phyloP scores from a whole-genome alignment of 2,329 filamentous ascomycete genomes.

The Penicillium sumatraense region DNA sequence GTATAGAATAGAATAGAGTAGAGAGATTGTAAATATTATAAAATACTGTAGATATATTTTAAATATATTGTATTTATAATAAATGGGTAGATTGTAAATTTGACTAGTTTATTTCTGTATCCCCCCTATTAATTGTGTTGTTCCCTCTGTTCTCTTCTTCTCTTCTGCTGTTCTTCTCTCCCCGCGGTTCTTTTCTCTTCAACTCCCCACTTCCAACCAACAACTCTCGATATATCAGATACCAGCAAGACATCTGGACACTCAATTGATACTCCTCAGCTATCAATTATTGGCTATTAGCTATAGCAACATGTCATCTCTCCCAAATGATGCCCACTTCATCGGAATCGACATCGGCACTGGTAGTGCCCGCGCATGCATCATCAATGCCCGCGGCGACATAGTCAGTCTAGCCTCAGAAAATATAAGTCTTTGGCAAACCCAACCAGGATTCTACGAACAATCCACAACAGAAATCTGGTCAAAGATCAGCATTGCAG shows the following conservation, averaged over 20 bases:
- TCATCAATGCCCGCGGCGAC: slow-evolving; percentile 89
- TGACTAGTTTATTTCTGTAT: too few relatives aligned
- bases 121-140: too few relatives aligned
- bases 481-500: slow-evolving; percentile 88
- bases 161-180: too few relatives aligned
- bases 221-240: too few relatives aligned
- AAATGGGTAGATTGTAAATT: too few relatives aligned
- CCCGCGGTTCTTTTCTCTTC: neutral
- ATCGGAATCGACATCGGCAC: slow-evolving; percentile 97
- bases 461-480: slow-evolving; percentile 99
- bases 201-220: too few relatives aligned
- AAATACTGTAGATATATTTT: neutral
- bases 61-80: too few relatives aligned
- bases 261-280: too few relatives aligned
- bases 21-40: neutral
- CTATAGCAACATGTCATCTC: too few relatives aligned
- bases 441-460: slow-evolving; percentile 78
- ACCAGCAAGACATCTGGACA: slow-evolving; percentile 33
- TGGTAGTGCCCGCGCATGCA: slow-evolving; percentile 90
- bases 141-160: neutral
- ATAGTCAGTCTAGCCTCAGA: slow-evolving; percentile 75
- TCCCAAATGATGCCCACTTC: slow-evolving; percentile 64
- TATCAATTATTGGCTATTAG: too few relatives aligned
- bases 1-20: neutral
- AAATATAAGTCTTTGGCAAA: slow-evolving; percentile 80